These are phyloP conservation scores for Melaleuca alternifolia DNA, from an alignment of 345 rosid species.

Conservation along the genomic window DNA sequence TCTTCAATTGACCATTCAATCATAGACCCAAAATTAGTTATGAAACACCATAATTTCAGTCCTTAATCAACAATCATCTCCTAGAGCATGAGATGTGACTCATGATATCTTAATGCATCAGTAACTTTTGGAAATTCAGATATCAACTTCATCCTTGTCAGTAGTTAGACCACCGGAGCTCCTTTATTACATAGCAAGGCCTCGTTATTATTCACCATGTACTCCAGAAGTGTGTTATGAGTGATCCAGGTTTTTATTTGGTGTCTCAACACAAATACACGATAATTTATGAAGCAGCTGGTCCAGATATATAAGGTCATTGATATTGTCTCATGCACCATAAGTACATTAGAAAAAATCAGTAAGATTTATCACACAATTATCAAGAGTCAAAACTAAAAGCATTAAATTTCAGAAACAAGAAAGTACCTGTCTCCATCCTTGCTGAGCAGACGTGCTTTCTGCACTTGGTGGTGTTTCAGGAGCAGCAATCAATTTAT, in stretches of 20 bases:
- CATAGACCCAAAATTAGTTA: neutral
- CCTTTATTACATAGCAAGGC: neutral
- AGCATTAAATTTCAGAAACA: neutral
- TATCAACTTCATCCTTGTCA: neutral
- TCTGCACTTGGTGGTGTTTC: slow-evolving; percentile 83
- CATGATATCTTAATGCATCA: neutral
- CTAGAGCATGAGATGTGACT: neutral
- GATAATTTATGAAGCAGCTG: neutral
- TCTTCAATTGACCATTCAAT: neutral
- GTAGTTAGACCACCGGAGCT: neutral
- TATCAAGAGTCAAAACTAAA: neutral
- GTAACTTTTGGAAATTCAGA: neutral
- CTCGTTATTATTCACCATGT: neutral
- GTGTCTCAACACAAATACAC: neutral
- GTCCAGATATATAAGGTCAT: neutral
- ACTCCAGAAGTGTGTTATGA: neutral
- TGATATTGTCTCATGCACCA: neutral
- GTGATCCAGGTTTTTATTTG: neutral
- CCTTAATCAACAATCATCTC: neutral
- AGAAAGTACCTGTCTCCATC: slow-evolving; percentile 92
- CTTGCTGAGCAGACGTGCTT: slow-evolving; percentile 98
- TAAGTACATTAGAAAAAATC: neutral
- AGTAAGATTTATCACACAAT: neutral
- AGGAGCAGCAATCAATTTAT: slow-evolving; percentile 80
- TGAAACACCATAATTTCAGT: neutral